phyloP scores from a whole-genome alignment of 2,329 filamentous ascomycete genomes.

The Aspergillus calidoustus region DNA sequence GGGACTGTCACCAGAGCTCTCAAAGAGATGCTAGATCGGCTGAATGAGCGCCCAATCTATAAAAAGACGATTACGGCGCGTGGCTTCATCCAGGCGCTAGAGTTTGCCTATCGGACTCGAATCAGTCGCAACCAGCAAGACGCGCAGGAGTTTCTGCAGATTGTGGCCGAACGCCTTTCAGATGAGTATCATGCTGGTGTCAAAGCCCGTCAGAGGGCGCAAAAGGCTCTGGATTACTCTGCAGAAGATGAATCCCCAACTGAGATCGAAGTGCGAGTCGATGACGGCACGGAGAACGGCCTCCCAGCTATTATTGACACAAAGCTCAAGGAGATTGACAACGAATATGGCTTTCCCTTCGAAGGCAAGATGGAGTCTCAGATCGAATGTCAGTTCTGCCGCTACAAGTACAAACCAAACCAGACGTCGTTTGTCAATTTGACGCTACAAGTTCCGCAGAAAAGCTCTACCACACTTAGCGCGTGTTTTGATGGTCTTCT shows the following conservation, averaged over 20 bases:
- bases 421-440: slow-evolving; percentile 88
- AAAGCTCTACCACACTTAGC: slow-evolving; percentile 77
- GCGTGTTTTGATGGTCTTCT: slow-evolving; percentile 92
- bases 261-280: slow-evolving; percentile 41
- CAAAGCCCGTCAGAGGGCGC: slow-evolving; percentile 63
- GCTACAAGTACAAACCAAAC: slow-evolving; percentile 84
- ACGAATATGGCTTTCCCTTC: slow-evolving; percentile 74
- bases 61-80: slow-evolving; percentile 90
- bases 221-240: slow-evolving; percentile 29
- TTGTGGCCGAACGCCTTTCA: slow-evolving; percentile 86
- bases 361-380: slow-evolving; percentile 94
- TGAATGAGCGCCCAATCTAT: slow-evolving; percentile 92
- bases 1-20: slow-evolving; percentile 84
- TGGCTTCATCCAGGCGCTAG: slow-evolving; percentile 81
- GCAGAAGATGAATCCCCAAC: slow-evolving; percentile 29
- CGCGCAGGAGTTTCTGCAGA: slow-evolving; percentile 94
- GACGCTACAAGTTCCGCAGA: slow-evolving; percentile 87
- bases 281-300: slow-evolving; percentile 39
- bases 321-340: slow-evolving; percentile 43
- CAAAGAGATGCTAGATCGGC: slow-evolving; percentile 87
- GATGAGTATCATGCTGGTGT: slow-evolving; percentile 91
- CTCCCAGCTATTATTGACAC: slow-evolving; percentile 43
- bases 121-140: slow-evolving; percentile 97
- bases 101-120: slow-evolving; percentile 83
- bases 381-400: slow-evolving; percentile 87